Evolutionary conservation across 2,329 filamentous ascomycete species (phyloP).

Genomic region (Pseudopithomyces chartarum): DNA sequence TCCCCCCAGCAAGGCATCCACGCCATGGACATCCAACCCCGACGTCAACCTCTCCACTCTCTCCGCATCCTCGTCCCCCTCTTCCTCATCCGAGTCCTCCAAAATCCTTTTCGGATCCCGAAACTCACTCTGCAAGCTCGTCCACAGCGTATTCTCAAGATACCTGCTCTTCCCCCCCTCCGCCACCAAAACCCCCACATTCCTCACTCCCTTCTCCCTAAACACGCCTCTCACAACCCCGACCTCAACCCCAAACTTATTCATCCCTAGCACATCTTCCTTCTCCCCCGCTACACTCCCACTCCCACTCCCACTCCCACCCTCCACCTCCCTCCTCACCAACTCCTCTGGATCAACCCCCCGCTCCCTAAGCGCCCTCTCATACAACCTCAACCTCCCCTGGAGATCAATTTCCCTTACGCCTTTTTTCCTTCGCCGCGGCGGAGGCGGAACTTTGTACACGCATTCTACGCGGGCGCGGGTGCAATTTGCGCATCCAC

Average conservation of each 20-base stretch:
- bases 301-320: too few species aligned
- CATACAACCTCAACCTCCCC: slow-evolving; percentile 34
- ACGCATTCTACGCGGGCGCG: slow-evolving; percentile 37
- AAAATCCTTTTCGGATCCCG: slow-evolving; percentile 33
- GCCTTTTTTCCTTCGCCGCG: slow-evolving; percentile 34
- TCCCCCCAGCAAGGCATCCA: slow-evolving; percentile 26
- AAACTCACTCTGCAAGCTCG: slow-evolving; percentile 35
- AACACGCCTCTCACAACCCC: background rate
- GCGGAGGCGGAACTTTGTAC: slow-evolving; percentile 40
- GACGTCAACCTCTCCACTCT: slow-evolving; percentile 2
- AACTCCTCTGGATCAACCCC: slow-evolving; percentile 34
- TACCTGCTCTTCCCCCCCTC: slow-evolving; percentile 37
- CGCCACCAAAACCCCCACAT: slow-evolving; percentile 26
- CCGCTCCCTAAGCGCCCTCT: slow-evolving; percentile 32
- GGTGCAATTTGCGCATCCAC: slow-evolving; percentile 37
- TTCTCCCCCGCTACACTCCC: too few species aligned
- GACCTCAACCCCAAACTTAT: slow-evolving; percentile 7
- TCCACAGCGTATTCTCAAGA: slow-evolving; percentile 41
- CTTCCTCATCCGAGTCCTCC: slow-evolving; percentile 38
- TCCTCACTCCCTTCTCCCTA: background rate
- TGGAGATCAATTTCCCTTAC: slow-evolving; percentile 28
- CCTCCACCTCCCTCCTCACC: slow-evolving; percentile 17
- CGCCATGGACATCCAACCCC: slow-evolving; percentile 12
- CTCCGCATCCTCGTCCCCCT: slow-evolving; percentile 17
- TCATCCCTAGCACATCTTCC: slow-evolving; percentile 3